Evolutionary conservation across 108 stramenopile species (phyloP).

Genomic region (Nitzschia sp.): DNA sequence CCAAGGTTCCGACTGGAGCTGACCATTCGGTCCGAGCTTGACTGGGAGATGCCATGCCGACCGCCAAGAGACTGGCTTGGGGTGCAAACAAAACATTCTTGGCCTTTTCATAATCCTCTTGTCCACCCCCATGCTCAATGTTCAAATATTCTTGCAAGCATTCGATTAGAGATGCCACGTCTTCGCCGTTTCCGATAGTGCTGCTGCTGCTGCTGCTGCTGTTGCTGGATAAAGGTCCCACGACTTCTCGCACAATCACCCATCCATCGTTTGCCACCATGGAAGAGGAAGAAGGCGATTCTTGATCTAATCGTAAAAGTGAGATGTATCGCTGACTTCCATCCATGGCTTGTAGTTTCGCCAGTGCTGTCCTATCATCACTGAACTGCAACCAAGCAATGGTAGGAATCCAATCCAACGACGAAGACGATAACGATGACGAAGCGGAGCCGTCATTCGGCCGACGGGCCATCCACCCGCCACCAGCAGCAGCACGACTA

Average conservation of each 20-base stretch:
- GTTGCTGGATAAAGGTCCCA: no score
- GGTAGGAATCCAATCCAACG: slow-evolving; percentile 10
- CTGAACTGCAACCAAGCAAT: slow-evolving; percentile 19
- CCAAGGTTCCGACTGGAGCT: slow-evolving; percentile 27
- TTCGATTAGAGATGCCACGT: background rate
- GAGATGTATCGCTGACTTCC: slow-evolving; percentile 21
- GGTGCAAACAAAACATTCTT: slow-evolving; percentile 13
- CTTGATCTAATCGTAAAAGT: slow-evolving; percentile 16
- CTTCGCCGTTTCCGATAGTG: background rate
- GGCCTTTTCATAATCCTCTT: slow-evolving; percentile 11
- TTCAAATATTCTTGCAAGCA: slow-evolving; percentile 15
- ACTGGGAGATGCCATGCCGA: slow-evolving; percentile 12
- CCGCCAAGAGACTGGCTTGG: slow-evolving; percentile 21
- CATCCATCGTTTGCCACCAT: slow-evolving; percentile 30
- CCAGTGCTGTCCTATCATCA: slow-evolving; percentile 30
- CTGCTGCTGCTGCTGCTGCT: background rate
- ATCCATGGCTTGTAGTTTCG: slow-evolving; percentile 22
- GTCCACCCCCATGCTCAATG: slow-evolving; percentile 34
- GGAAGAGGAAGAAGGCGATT: background rate
- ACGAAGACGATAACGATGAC: no score
- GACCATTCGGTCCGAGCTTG: slow-evolving; percentile 20
- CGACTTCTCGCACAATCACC: slow-evolving; percentile 31
- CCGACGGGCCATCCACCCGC: background rate
- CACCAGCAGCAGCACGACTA: background rate
- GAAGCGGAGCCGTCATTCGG: no score